Evolutionary conservation across 768 basidiomycete genomes (phyloP), one percentile per base, ranked within the genome.

Genomic region (Wakefieldia striispora): DNA sequence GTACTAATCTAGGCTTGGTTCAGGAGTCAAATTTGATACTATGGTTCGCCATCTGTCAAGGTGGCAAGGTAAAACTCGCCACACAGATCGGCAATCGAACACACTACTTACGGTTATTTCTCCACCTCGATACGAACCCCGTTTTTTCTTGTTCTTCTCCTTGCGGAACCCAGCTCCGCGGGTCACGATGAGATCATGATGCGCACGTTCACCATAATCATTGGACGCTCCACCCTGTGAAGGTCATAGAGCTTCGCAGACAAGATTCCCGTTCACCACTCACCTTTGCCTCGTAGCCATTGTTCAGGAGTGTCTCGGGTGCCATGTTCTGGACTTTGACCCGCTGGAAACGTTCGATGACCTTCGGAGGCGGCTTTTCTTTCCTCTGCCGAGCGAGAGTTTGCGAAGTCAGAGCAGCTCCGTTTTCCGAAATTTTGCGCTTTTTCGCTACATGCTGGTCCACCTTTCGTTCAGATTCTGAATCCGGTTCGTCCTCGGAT

Each of bases 141-240:
- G 76, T 73, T 99, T 99, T 74, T 98, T 98, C 82, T 98, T 99
- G 74, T 97, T 97, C 72, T 99, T 99, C 77, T 97, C 95, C 70
- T 98, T 99, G 47, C 93, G 80, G 76, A 99, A 99, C 3, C 92
- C 92, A 41, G 90, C 87, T 3, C 95, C 95, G 1, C 94, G 82
- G 3, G 95, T 98, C 23, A 94, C 89, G 54, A 95, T 87, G 53
- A 99, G 73, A 68, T 98, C 97, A 34, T 79, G 76, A 56, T 85
- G 83, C 0, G 95, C 95, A 47, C 77, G 79, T 26, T 83, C 85
- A 17, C 95, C 95, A 58, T 99, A 99, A 64, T 98, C 97, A 54
- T 84, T 84, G 20, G 55, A 55, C 1, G 75, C 74, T 0, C 80
- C 91, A 3, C 82, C 76, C 89, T 87, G 55, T 14, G 17, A 45